These are phyloP conservation scores for Phytophthora tentaculata DNA, from an alignment of 352 stramenopile species.

Conservation along the genomic window DNA sequence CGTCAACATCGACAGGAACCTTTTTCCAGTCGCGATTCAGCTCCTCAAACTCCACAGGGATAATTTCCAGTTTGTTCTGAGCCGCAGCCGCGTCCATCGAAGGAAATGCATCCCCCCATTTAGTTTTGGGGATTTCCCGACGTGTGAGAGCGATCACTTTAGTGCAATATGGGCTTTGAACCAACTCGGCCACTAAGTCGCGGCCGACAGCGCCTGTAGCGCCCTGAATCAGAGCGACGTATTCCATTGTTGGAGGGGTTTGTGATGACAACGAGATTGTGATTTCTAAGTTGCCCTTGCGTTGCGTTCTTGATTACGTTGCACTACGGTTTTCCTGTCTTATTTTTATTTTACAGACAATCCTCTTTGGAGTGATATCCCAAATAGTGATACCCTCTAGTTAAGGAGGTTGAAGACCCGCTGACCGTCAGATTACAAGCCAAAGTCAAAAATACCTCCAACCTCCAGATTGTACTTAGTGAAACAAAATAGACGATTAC, in stretches of 20 bases:
- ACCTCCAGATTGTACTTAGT: no score
- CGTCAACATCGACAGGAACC: slow-evolving; percentile 42
- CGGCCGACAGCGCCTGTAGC: slow-evolving; percentile 69
- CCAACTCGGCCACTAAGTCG: slow-evolving; percentile 69
- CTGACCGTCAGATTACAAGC: no score
- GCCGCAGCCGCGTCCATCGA: slow-evolving; percentile 45
- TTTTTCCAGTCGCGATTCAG: slow-evolving; percentile 46
- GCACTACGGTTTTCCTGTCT: no score
- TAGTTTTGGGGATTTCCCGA: slow-evolving; percentile 53
- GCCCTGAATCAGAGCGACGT: slow-evolving; percentile 64
- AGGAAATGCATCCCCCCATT: slow-evolving; percentile 54
- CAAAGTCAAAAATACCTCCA: no score
- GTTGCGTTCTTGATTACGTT: not conserved
- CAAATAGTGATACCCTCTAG: no score
- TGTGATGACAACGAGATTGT: no score
- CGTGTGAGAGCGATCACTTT: slow-evolving; percentile 69
- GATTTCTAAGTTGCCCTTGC: not conserved
- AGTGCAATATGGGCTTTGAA: slow-evolving; percentile 54
- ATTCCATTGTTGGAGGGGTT: slow-evolving; percentile 28
- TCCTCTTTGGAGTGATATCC: no score
- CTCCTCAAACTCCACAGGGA: slow-evolving; percentile 60
- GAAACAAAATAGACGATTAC: no score
- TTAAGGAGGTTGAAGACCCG: no score
- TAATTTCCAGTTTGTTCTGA: slow-evolving; percentile 58
- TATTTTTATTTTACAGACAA: no score